Evolutionary conservation across 2,329 filamentous ascomycete species (phyloP).

Genomic region (Paecilomyces sp.): DNA sequence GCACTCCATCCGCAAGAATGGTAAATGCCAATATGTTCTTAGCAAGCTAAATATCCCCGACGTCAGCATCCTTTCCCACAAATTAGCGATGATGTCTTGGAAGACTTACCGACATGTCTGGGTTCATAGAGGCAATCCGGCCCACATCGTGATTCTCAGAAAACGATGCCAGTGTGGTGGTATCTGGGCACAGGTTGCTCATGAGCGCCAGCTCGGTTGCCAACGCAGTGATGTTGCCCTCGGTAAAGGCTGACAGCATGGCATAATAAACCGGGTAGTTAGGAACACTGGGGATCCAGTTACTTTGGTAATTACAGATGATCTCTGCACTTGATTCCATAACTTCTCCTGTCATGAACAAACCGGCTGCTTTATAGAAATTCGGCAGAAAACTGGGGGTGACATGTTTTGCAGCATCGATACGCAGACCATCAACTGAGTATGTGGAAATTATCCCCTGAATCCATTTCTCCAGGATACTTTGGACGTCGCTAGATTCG

Average conservation of each 20-base stretch:
- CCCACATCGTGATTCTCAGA: slow-evolving; percentile 55
- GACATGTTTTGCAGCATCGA: slow-evolving; percentile 45
- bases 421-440: slow-evolving; percentile 43
- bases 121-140: slow-evolving; percentile 46
- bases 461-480: slow-evolving; percentile 38
- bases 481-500: slow-evolving; percentile 32
- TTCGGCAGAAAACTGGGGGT: slow-evolving; percentile 33
- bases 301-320: slow-evolving; percentile 35
- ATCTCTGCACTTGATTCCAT: slow-evolving; percentile 28
- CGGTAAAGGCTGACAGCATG: slow-evolving; percentile 27
- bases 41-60: slow-evolving; percentile 35
- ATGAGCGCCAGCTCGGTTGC: slow-evolving; percentile 16
- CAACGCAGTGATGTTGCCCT: slow-evolving; percentile 22
- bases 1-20: slow-evolving; percentile 54
- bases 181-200: slow-evolving; percentile 28
- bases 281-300: slow-evolving; percentile 36
- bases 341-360: slow-evolving; percentile 44
- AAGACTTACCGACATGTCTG: slow-evolving; percentile 37
- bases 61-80: neutral
- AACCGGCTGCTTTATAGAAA: slow-evolving; percentile 29
- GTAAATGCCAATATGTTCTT: slow-evolving; percentile 57
- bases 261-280: slow-evolving; percentile 40
- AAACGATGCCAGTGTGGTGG: slow-evolving; percentile 44
- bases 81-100: neutral
- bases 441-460: slow-evolving; percentile 36